Percentiles rank a stretch among this genome's conserved stretches.
Evolutionary conservation across 176 grass and related monocot genomes (phyloP).

Genomic region (Saccharum spontaneum): DNA sequence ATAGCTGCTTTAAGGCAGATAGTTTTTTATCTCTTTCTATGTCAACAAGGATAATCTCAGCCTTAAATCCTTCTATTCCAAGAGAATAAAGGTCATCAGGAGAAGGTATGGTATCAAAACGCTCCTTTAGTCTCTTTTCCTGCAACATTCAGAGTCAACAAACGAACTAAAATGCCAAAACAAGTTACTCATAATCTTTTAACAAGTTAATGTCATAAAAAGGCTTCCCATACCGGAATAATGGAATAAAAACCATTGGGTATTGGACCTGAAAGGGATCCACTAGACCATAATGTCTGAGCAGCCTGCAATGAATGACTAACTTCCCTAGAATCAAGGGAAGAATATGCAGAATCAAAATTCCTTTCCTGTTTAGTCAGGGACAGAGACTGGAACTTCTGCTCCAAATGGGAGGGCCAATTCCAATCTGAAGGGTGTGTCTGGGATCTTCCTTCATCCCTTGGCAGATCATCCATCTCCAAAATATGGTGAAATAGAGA

Average conservation of each 20-base stretch:
- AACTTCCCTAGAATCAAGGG: slow-evolving; percentile 37
- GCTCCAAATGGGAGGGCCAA: slow-evolving; percentile 51
- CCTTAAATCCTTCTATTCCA: slow-evolving; percentile 87
- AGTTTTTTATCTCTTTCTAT: slow-evolving; percentile 90
- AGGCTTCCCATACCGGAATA: slow-evolving; percentile 62
- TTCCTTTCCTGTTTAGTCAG: slow-evolving; percentile 33
- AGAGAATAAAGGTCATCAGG: slow-evolving; percentile 79
- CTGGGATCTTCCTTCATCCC: slow-evolving; percentile 53
- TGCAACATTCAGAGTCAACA: slow-evolving; percentile 46
- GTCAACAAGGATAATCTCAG: slow-evolving; percentile 91
- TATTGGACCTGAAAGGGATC: slow-evolving; percentile 64
- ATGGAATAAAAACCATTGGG: slow-evolving; percentile 96
- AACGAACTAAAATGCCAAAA: slow-evolving; percentile 14
- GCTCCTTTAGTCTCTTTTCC: slow-evolving; percentile 93
- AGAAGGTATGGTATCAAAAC: slow-evolving; percentile 80
- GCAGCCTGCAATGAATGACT: slow-evolving; percentile 51
- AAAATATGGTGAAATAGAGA: slow-evolving; percentile 40
- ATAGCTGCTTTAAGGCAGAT: slow-evolving; percentile 82
- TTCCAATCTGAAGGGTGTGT: slow-evolving; percentile 46
- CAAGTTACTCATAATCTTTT: slow-evolving; percentile 22
- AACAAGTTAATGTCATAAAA: slow-evolving; percentile 20
- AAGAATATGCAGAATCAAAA: slow-evolving; percentile 36
- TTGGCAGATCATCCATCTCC: slow-evolving; percentile 76
- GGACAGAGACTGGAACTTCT: slow-evolving; percentile 57
- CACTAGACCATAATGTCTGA: slow-evolving; percentile 86